A percentile compares a stretch with the other conserved stretches of the same genome.
phyloP scores from a whole-genome alignment of 2,329 filamentous ascomycete genomes.

The Colletotrichum chlorophyti region DNA sequence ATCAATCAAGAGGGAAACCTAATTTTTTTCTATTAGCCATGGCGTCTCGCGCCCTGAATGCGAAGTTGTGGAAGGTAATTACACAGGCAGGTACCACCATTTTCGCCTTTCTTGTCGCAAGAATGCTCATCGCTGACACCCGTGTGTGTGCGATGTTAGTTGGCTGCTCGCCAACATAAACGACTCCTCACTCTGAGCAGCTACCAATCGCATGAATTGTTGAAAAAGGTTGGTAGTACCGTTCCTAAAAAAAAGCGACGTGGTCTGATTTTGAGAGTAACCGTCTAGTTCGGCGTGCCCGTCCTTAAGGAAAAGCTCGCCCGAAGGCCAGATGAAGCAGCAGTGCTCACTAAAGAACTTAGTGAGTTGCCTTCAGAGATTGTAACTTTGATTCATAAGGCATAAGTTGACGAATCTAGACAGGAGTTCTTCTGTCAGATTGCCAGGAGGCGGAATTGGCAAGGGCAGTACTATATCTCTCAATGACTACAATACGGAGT shows the following conservation, averaged over 20 bases:
- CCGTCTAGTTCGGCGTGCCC: slow-evolving; percentile 33
- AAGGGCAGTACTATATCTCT: neutral
- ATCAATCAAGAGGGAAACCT: too few species aligned
- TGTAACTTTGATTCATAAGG: too few species aligned
- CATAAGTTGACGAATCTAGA: too few species aligned
- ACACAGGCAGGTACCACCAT: neutral
- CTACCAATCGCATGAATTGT: neutral
- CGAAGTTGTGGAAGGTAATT: neutral
- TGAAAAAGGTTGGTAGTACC: neutral
- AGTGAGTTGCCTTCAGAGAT: too few species aligned
- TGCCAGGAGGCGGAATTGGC: neutral
- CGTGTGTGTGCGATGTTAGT: neutral
- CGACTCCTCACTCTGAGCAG: slow-evolving; percentile 1
- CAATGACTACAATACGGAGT: too few species aligned
- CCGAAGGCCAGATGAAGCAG: slow-evolving; percentile 31
- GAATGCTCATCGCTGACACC: too few species aligned
- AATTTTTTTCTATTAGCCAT: neutral
- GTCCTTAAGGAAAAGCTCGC: slow-evolving; percentile 34
- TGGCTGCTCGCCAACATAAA: neutral
- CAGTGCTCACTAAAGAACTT: slow-evolving; percentile 31
- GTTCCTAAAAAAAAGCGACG: neutral
- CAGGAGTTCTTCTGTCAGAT: too few species aligned
- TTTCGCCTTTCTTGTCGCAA: too few species aligned
- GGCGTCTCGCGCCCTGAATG: neutral
- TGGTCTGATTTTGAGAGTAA: too few species aligned